phyloP scores from a whole-genome alignment of 495 filamentous ascomycete species.

The Penicillium paradoxum region DNA sequence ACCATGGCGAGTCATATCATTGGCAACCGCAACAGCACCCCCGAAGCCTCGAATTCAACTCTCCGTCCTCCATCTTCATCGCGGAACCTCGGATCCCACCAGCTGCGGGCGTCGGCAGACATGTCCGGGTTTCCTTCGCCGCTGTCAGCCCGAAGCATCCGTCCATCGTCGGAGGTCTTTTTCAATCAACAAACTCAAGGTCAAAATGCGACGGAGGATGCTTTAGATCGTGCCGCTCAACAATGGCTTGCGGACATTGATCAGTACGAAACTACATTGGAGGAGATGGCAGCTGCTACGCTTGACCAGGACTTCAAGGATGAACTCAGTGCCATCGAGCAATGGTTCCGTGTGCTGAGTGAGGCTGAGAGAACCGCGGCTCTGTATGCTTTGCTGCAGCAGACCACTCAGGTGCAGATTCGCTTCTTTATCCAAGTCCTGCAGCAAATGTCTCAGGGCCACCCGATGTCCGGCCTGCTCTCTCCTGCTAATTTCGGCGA shows the following conservation, averaged over 20 bases:
- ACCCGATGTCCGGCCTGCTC: slow-evolving; percentile 93
- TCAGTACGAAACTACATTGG: slow-evolving; percentile 92
- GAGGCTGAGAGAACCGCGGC: slow-evolving; percentile 95
- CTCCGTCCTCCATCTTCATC: slow-evolving; percentile 87
- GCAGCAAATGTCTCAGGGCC: slow-evolving; percentile 96
- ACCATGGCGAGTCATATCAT: slow-evolving; percentile 57
- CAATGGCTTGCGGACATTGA: slow-evolving; percentile 99
- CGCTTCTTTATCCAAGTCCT: slow-evolving; percentile 98
- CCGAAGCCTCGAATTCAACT: slow-evolving; percentile 80
- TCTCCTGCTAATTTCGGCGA: slow-evolving; percentile 93
- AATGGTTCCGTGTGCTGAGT: slow-evolving; percentile 97
- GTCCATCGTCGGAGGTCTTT: slow-evolving; percentile 89
- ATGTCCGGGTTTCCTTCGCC: slow-evolving; percentile 85
- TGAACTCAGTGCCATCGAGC: slow-evolving; percentile 96
- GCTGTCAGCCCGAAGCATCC: slow-evolving; percentile 71
- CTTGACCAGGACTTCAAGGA: slow-evolving; percentile 99
- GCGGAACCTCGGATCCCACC: slow-evolving; percentile 73
- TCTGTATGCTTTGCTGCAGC: slow-evolving; percentile 90
- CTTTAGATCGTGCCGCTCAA: slow-evolving; percentile 87
- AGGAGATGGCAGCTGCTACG: slow-evolving; percentile 98
- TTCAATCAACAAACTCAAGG: slow-evolving; percentile 67
- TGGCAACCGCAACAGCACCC: slow-evolving; percentile 96
- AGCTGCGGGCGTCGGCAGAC: slow-evolving; percentile 91
- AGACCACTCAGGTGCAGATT: slow-evolving; percentile 98
- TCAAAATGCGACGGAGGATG: slow-evolving; percentile 71